phyloP scores from a whole-genome alignment of 495 filamentous ascomycete genomes.

The Podospora comata region DNA sequence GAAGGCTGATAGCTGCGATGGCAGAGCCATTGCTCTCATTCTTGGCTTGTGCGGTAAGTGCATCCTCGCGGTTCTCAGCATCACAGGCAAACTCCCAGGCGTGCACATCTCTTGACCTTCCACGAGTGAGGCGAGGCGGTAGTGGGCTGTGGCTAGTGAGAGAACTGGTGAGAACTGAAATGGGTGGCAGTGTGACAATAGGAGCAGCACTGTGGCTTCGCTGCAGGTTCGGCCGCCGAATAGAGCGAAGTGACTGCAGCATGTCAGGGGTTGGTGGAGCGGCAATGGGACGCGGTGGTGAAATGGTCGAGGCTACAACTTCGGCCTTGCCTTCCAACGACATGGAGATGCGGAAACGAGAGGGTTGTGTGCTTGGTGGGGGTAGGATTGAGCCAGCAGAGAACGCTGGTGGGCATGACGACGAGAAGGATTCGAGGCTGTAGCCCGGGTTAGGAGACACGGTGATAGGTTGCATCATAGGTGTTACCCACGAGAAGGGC shows the following conservation, averaged over 20 bases:
- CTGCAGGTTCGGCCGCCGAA: conserved; percentile 52
- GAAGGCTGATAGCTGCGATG: conserved; percentile 64
- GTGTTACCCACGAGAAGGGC: conserved; percentile 33
- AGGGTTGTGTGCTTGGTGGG: conserved; percentile 38
- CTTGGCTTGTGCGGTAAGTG: conserved; percentile 68
- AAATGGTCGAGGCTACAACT: conserved; percentile 67
- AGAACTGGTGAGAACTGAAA: conserved; percentile 57
- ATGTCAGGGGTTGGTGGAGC: conserved; percentile 26
- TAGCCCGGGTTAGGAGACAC: not conserved
- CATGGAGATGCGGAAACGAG: conserved; percentile 62
- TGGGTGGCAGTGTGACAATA: conserved; percentile 49
- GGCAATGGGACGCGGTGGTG: conserved; percentile 56
- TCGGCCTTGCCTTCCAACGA: conserved; percentile 82
- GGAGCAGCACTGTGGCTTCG: conserved; percentile 52
- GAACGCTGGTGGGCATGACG: conserved; percentile 33
- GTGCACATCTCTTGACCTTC: conserved; percentile 75
- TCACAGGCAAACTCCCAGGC: conserved; percentile 84
- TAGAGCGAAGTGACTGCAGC: conserved; percentile 49
- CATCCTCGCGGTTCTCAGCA: conserved; percentile 61
- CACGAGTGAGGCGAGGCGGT: conserved; percentile 49
- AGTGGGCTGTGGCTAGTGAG: conserved; percentile 42
- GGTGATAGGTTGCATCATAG: not conserved
- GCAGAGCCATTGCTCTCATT: conserved; percentile 69
- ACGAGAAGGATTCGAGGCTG: conserved; percentile 39
- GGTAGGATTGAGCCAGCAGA: conserved; percentile 27